phyloP scores from a whole-genome alignment of 1,284 basidiomycete species.

The Coniophora puteana region DNA sequence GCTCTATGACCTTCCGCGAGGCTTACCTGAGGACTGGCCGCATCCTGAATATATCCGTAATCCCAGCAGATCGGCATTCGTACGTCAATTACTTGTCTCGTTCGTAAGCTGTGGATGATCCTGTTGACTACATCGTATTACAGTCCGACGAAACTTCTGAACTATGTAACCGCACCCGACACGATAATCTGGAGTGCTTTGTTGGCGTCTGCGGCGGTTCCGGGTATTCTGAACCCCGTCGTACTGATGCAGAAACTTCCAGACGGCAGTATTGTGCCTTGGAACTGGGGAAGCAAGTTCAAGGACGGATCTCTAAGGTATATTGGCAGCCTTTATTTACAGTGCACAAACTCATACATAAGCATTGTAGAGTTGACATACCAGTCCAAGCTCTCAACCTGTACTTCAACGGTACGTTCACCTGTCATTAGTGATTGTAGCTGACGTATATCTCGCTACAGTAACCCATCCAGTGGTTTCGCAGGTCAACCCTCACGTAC shows the following conservation, averaged over 20 bases:
- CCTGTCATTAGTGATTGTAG: background rate
- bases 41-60: constrained; percentile 93
- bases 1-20: constrained; percentile 94
- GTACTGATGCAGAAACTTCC: constrained; percentile 92
- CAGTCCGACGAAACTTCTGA: constrained; percentile 92
- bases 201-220: constrained; percentile 81
- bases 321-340: constrained; percentile 9
- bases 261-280: constrained; percentile 82
- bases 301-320: constrained; percentile 88
- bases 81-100: constrained; percentile 35
- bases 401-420: constrained; percentile 77
- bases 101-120: too few species aligned
- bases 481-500: constrained; percentile 96
- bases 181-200: constrained; percentile 77
- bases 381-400: constrained; percentile 89
- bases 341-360: constrained; percentile 2
- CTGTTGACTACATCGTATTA: constrained; percentile 11
- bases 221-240: constrained; percentile 83
- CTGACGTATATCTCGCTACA: constrained; percentile 25
- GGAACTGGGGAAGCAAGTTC: constrained; percentile 92
- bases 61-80: constrained; percentile 93
- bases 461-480: constrained; percentile 96
- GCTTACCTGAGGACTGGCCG: constrained; percentile 92
- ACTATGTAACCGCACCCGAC: constrained; percentile 95
- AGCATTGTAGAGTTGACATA: constrained; percentile 86